Base-by-base conservation (phyloP, 2,329 filamentous ascomycete species). In the Aspergillus sp. region DNA sequence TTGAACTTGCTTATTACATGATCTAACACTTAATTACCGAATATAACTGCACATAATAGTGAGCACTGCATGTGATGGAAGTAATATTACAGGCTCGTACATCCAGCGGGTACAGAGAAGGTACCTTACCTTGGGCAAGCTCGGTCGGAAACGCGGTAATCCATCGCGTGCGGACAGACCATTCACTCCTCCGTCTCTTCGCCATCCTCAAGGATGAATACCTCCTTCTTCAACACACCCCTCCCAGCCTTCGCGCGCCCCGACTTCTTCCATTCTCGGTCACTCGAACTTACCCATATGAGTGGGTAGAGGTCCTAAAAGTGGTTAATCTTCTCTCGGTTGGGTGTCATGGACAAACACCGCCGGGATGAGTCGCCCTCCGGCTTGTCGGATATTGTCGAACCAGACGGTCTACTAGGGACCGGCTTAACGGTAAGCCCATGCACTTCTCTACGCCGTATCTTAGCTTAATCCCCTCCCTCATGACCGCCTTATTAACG, bases 281-380 rank as follows among this genome's bases (percentile, higher is more conserved):
- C 54, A 50, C 57, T 49, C 50, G 49, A 51, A 45, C 49, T 48
- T 52, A 46, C 53, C 56, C 61, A 53, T 53, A 68, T 67, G 67
- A 62, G 60, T 57, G 47, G 64, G 58, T 64, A 58, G 57, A 61
- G 47, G 58, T 53, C 53, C 22, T 51, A 45, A 56, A 41, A 54
- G 35, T 13, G 35, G 16, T 38, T 47, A 32, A 32, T 33, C 43
- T 40, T 47, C 52, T 51, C 52, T 63, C 60, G 54, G 60, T 56
- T 56, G 45, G 49, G 59, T 60, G 63, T 57, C 60, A 77, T 77
- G 75, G 75, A 74, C 64, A 71, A 70, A 55, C 65, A 72, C 56
- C 72, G 71, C 58, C 75, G 73, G 51, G 71, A 77, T 71, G 74
- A 72, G 49, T 77, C 75, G 50, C 73, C 72, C 48, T 71, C 74